Conservation (phyloP, 257 asterid species). For the Verbascum thapsus region DNA sequence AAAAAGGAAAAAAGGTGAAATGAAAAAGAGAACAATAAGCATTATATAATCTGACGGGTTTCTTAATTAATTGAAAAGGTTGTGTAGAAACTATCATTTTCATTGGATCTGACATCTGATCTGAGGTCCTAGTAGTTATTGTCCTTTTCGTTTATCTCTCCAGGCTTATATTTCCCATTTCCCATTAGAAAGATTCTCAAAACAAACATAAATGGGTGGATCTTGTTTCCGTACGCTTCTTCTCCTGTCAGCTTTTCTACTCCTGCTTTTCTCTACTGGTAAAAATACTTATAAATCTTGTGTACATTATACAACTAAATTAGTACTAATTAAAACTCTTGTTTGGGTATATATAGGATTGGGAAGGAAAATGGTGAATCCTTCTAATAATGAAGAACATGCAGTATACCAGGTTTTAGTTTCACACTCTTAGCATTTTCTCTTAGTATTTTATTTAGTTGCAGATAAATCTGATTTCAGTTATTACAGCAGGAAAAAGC, state of each 20-base stretch:
- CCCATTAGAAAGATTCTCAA: not conserved
- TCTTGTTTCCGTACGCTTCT: slow-evolving; percentile 26
- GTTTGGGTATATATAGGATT: slow-evolving; percentile 36
- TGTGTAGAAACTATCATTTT: not conserved
- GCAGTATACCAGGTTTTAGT: slow-evolving; percentile 27
- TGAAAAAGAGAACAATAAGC: no score
- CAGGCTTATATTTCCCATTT: not conserved
- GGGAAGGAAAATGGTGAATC: slow-evolving; percentile 41
- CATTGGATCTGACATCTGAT: slow-evolving; percentile 17
- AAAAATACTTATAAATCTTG: not conserved
- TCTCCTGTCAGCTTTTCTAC: slow-evolving; percentile 37
- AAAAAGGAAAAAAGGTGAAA: no score
- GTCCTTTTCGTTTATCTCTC: no score
- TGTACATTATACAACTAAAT: not conserved
- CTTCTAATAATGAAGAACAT: slow-evolving; percentile 16
- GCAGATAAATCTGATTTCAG: not conserved
- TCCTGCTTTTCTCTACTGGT: slow-evolving; percentile 47
- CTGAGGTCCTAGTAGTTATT: no score
- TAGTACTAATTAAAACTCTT: not conserved
- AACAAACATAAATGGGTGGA: slow-evolving; percentile 29
- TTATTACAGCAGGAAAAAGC: slow-evolving; percentile 36
- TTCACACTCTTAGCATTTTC: not conserved
- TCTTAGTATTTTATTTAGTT: not conserved
- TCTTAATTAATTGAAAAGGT: not conserved
- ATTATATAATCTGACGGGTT: not conserved